phyloP scores from a whole-genome alignment of 352 stramenopile species.

The Phytophthora boehmeriae region DNA sequence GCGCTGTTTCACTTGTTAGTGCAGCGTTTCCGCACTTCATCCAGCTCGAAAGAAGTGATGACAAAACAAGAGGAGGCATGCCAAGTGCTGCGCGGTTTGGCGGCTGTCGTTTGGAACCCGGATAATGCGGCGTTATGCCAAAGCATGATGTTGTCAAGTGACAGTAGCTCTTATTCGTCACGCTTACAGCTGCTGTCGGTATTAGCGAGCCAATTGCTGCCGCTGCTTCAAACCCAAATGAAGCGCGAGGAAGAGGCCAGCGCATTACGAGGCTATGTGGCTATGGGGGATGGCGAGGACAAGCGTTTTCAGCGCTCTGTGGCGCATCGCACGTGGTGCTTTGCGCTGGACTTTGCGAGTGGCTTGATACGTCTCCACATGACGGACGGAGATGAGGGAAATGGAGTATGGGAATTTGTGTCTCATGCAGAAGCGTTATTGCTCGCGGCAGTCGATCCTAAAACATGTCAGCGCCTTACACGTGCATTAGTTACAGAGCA shows the following conservation, averaged over 20 bases:
- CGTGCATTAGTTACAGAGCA: conserved; percentile 58
- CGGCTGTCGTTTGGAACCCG: conserved; percentile 58
- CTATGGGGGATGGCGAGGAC: conserved; percentile 11
- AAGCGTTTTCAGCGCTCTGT: conserved; percentile 36
- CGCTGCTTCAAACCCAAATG: conserved; percentile 48
- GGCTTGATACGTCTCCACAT: conserved; percentile 52
- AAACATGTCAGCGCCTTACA: conserved; percentile 37
- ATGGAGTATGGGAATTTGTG: conserved; percentile 64
- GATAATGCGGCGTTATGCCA: conserved; percentile 56
- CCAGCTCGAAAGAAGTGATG: conserved; percentile 21
- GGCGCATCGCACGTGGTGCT: conserved; percentile 68
- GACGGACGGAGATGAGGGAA: conserved; percentile 13
- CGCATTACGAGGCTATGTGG: conserved; percentile 45
- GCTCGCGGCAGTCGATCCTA: conserved; percentile 38
- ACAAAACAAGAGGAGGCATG: conserved; percentile 47
- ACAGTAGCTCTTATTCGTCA: conserved; percentile 14
- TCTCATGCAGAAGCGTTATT: conserved; percentile 52
- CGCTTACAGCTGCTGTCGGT: conserved; percentile 44
- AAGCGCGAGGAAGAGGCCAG: conserved; percentile 37
- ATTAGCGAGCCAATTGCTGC: conserved; percentile 55
- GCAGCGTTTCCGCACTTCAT: conserved; percentile 48
- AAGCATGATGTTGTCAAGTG: conserved; percentile 43
- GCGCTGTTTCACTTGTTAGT: conserved; percentile 60
- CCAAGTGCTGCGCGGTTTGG: conserved; percentile 49
- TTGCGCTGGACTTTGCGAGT: conserved; percentile 49